Evolutionary conservation across 2,329 filamentous ascomycete species (phyloP), one percentile per base, ranked within the genome.

Genomic region (Passalora sequoiae): DNA sequence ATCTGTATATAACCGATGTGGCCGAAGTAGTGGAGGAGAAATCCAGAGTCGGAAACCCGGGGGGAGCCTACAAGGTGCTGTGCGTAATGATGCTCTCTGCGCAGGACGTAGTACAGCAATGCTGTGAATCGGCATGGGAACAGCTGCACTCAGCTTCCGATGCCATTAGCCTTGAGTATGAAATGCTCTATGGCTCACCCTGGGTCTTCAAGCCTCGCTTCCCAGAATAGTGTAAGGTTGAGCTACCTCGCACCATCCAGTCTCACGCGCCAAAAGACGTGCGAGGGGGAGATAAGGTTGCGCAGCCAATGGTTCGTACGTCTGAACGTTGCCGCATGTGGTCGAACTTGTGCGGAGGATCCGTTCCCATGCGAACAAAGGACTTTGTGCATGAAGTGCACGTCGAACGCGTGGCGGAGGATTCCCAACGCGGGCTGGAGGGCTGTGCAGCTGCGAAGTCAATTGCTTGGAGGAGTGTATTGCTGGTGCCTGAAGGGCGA

Each of bases 261-360:
- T 77, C 81, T 47, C 76, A 82, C 49, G 76, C 81, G 54, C 78
- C 78, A 2, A 77, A 82, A 58, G 75, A 77, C 19, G 53, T 58
- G 5, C 25, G 57, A 15, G 42, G 42, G 0, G 57, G 55, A 1
- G 62, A 63, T 1, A 80, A 81, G 59, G 66, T 82, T 3, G 62
- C 71, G 0, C 75, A 73, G 46, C 50, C 51, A 1, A 60, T 57
- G 29, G 75, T 74, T 1, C 64, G 75, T 35, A 57, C 69, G 1
- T 61, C 69, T 50, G 78, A 76, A 0, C 61, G 75, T n/a, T n/a
- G n/a, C n/a, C n/a, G n/a, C n/a, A 17, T 60, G 48, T 41, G 59
- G 57, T 8, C 60, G 58, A 54, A 47, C 43, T 9, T 35, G 29
- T 21, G 51, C 51, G 7, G 56, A 54, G 29, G 49, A 54, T 25